A percentile compares a stretch with the other conserved stretches of the same genome.
Conservation (phyloP, 2,329 filamentous ascomycete genomes). For the Neonectria ditissima region DNA sequence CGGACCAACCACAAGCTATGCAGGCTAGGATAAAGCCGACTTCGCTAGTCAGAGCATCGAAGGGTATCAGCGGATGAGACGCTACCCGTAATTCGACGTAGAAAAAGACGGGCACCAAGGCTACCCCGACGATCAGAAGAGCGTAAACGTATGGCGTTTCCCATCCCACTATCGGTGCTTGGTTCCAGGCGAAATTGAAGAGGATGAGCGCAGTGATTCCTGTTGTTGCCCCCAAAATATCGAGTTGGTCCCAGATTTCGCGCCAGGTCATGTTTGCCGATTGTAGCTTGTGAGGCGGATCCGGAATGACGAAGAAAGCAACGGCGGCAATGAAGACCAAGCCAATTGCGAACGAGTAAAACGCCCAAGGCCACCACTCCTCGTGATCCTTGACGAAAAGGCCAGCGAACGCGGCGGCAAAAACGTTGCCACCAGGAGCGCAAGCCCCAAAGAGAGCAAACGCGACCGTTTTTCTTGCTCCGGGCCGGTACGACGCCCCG, state of each 20-base stretch:
- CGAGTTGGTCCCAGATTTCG: conserved; percentile 49
- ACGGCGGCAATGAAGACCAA: conserved; percentile 49
- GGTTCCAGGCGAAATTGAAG: conserved; percentile 76
- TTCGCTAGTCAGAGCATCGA: conserved; percentile 58
- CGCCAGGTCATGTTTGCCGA: conserved; percentile 16
- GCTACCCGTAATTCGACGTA: conserved; percentile 64
- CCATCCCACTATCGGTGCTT: conserved; percentile 72
- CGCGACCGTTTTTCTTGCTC: conserved; percentile 69
- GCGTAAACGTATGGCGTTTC: conserved; percentile 65
- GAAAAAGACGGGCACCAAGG: conserved; percentile 67
- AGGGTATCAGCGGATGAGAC: conserved; percentile 67
- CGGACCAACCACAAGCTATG: conserved; percentile 65
- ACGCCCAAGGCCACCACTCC: conserved; percentile 62
- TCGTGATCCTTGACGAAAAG: conserved; percentile 51
- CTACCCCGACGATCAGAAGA: conserved; percentile 66
- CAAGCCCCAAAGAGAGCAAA: conserved; percentile 64
- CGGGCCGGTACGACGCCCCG: conserved; percentile 67
- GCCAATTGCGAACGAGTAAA: conserved; percentile 56
- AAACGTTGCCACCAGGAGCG: conserved; percentile 59
- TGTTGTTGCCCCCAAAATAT: conserved; percentile 53
- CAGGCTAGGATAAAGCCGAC: conserved; percentile 68
- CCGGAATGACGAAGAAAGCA: conserved; percentile 52
- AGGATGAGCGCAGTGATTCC: conserved; percentile 69
- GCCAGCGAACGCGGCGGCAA: conserved; percentile 56
- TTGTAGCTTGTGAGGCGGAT: conserved; percentile 37